These are phyloP conservation scores for Kalmusia sp. DNA, from an alignment of 2,329 filamentous ascomycete genomes.

Conservation along the genomic window DNA sequence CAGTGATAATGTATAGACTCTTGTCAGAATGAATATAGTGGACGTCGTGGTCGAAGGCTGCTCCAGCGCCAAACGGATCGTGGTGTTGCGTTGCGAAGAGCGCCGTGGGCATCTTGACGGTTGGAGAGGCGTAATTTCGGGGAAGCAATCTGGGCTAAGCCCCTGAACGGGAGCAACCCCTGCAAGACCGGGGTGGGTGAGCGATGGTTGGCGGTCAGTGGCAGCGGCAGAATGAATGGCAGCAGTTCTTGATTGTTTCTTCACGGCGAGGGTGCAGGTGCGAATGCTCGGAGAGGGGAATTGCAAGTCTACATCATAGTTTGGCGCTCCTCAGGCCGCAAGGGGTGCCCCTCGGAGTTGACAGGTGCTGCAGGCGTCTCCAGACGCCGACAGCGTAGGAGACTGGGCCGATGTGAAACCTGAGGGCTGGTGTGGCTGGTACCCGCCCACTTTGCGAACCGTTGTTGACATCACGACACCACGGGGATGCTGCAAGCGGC, in stretches of 20 bases:
- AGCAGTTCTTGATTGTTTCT: neutral
- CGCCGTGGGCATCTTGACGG: slow-evolving; percentile 34
- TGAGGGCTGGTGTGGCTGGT: slow-evolving; percentile 37
- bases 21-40: slow-evolving; percentile 30
- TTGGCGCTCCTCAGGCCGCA: slow-evolving; percentile 7
- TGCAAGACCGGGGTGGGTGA: slow-evolving; percentile 7
- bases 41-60: slow-evolving; percentile 22
- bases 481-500: neutral
- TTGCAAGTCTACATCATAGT: slow-evolving; percentile 1
- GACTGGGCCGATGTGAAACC: slow-evolving; percentile 30
- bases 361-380: slow-evolving; percentile 21
- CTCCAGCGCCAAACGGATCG: slow-evolving; percentile 13
- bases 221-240: slow-evolving; percentile 6
- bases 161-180: slow-evolving; percentile 33
- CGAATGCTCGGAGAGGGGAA: neutral
- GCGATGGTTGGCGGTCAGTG: slow-evolving; percentile 13
- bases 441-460: slow-evolving; percentile 18
- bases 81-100: slow-evolving; percentile 33
- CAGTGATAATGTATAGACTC: slow-evolving; percentile 44
- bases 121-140: slow-evolving; percentile 38
- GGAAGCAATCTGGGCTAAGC: slow-evolving; percentile 31
- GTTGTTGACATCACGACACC: slow-evolving; percentile 36
- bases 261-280: neutral
- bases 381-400: slow-evolving; percentile 29
- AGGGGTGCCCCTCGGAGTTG: slow-evolving; percentile 12